Evolutionary conservation across 1,284 basidiomycete genomes (phyloP), one percentile per base, ranked within the genome.

Genomic region (Boletus semigastroideus): DNA sequence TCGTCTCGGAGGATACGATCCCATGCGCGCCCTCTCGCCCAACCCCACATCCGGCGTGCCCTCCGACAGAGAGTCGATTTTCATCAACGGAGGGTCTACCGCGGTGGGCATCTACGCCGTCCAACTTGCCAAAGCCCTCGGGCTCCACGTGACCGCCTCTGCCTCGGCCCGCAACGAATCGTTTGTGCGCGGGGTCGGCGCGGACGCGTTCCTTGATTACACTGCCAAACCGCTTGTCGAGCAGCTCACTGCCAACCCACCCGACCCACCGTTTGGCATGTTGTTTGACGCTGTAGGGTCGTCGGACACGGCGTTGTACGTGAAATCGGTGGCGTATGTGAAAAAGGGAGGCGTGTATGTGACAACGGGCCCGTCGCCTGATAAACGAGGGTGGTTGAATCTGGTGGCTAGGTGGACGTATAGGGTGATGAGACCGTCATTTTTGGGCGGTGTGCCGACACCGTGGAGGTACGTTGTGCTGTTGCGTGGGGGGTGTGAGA

Each of bases 51-150:
- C 71, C 1, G 67, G 79, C 55, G 4, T 17, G 36, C 1, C 36
- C 36, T 6, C 30, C 25, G 11, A 16, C 3, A 75, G 76, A 1
- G 78, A 80, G 55, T 73, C 71, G 1, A 70, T 90, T 5, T 78
- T 88, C 54, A 72, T 90, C 54, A 82, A 86, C 42, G 87, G 87
- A 0, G 87, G 84, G 0, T 82, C 79, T 17, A 79, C 83, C 1
- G 70, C 79, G 3, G 84, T 87, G 1, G 88, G 87, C 0, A 73
- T 74, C 25, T 76, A 77, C 52, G 85, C 80, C 0, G 80, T 87
- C 38, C 85, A 89, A 60, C 70, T 88, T 27, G 83, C 84, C 2
- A 85, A 84, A 55, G 72, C 76, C 1, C 72, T 75, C 52, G 82
- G 82, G 0, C 75, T 78, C 38, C 76, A 65, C 11, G 83, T 89